These are phyloP conservation scores for Acer campestre DNA, from an alignment of 345 rosid genomes.

Conservation along the genomic window DNA sequence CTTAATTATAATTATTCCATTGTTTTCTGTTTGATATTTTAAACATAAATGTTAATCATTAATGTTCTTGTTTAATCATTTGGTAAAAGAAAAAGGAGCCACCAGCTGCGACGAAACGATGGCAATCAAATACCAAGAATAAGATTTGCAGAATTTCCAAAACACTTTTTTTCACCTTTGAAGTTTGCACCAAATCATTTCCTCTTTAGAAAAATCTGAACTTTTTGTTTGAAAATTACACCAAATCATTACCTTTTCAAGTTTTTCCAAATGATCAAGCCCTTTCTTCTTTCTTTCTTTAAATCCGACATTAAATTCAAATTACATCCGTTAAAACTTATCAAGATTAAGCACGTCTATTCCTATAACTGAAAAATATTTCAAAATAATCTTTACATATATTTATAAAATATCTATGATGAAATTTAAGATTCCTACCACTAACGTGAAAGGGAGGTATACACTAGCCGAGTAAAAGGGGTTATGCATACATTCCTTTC, in stretches of 20 bases:
- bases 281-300: too few relatives aligned
- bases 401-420: too few relatives aligned
- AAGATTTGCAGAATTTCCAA: background rate
- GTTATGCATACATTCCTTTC: too few relatives aligned
- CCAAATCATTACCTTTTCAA: background rate
- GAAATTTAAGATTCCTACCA: too few relatives aligned
- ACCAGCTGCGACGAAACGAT: slow-evolving; percentile 15
- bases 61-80: slow-evolving; percentile 16
- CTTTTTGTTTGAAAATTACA: background rate
- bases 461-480: too few relatives aligned
- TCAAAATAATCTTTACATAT: too few relatives aligned
- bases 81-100: background rate
- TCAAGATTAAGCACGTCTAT: too few relatives aligned
- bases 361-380: too few relatives aligned
- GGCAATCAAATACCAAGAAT: background rate
- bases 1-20: background rate
- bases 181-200: slow-evolving; percentile 16
- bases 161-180: slow-evolving; percentile 2
- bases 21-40: background rate
- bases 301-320: too few relatives aligned
- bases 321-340: too few relatives aligned
- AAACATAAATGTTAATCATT: background rate
- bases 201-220: background rate
- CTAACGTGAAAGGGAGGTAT: too few relatives aligned
- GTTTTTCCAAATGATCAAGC: background rate